A percentile compares a stretch with the other conserved stretches of the same genome.
phyloP scores from a whole-genome alignment of 2,329 filamentous ascomycete genomes.

The Diaporthe eres region DNA sequence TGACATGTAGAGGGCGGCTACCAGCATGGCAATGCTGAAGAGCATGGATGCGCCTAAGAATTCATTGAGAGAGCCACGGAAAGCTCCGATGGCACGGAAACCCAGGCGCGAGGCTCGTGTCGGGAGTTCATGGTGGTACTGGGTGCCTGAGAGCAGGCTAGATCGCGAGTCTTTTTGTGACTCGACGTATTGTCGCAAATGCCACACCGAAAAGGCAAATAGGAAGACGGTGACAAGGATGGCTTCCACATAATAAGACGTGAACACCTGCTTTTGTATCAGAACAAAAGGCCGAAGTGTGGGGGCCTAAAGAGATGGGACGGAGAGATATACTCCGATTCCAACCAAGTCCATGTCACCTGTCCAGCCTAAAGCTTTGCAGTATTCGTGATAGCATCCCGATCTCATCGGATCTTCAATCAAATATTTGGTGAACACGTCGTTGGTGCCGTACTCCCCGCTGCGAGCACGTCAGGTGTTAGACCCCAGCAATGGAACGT shows the following conservation, averaged over 20 bases:
- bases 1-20: slow-evolving; percentile 42
- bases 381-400: slow-evolving; percentile 39
- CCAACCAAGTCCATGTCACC: slow-evolving; percentile 45
- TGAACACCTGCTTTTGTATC: slow-evolving; percentile 27
- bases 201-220: slow-evolving; percentile 38
- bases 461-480: background rate
- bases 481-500: background rate
- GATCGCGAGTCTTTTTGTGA: background rate
- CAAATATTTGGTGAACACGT: background rate
- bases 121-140: background rate
- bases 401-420: slow-evolving; percentile 17
- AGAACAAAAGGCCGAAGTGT: no score
- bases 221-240: slow-evolving; percentile 41
- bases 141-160: background rate
- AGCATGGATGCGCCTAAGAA: slow-evolving; percentile 41
- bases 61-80: slow-evolving; percentile 47
- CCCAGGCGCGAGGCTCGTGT: slow-evolving; percentile 39
- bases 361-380: slow-evolving; percentile 43
- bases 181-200: slow-evolving; percentile 6
- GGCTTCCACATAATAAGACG: slow-evolving; percentile 44
- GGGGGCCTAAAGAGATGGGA: no score
- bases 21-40: slow-evolving; percentile 43
- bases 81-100: slow-evolving; percentile 46
- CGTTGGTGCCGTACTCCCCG: no score
- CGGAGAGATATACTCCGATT: slow-evolving; percentile 41